phyloP scores from a whole-genome alignment of 192 early-diverging fungal genomes.

The Mortierella antarctica region DNA sequence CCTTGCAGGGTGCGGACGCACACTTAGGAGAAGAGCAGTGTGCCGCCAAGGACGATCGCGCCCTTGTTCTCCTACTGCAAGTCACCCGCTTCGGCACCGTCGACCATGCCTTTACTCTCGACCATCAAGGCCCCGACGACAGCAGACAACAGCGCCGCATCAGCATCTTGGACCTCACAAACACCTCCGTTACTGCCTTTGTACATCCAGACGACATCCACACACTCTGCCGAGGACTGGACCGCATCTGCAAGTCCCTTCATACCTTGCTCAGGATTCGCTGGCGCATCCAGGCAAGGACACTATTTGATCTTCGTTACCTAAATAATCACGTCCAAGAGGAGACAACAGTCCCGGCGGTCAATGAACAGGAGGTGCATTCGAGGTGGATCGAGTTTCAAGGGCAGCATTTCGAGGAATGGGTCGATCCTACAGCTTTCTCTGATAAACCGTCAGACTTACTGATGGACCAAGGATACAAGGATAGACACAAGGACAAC shows the following conservation, averaged over 20 bases:
- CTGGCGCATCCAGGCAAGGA: slow-evolving; percentile 13
- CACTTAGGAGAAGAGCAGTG: background rate
- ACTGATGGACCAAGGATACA: no score
- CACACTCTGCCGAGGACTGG: slow-evolving; percentile 23
- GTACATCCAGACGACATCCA: slow-evolving; percentile 38
- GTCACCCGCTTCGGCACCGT: slow-evolving; percentile 42
- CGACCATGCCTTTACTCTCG: slow-evolving; percentile 33
- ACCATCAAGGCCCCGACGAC: background rate
- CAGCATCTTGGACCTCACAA: slow-evolving; percentile 12
- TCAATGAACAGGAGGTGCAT: background rate
- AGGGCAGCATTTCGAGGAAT: slow-evolving; percentile 45
- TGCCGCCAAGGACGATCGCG: background rate
- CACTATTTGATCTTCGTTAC: background rate
- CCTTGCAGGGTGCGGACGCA: background rate
- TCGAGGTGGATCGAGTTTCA: slow-evolving; percentile 29
- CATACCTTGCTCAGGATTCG: slow-evolving; percentile 19
- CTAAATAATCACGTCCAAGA: background rate
- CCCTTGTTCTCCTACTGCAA: slow-evolving; percentile 23
- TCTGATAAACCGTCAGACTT: background rate
- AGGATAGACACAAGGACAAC: background rate
- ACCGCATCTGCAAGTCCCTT: slow-evolving; percentile 27
- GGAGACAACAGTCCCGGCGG: background rate
- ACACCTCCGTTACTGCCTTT: slow-evolving; percentile 34
- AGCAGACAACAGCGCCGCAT: background rate
- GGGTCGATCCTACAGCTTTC: slow-evolving; percentile 24